Evolutionary conservation across 2,329 filamentous ascomycete genomes (phyloP).

Genomic region (Thielaviopsis musarum): DNA sequence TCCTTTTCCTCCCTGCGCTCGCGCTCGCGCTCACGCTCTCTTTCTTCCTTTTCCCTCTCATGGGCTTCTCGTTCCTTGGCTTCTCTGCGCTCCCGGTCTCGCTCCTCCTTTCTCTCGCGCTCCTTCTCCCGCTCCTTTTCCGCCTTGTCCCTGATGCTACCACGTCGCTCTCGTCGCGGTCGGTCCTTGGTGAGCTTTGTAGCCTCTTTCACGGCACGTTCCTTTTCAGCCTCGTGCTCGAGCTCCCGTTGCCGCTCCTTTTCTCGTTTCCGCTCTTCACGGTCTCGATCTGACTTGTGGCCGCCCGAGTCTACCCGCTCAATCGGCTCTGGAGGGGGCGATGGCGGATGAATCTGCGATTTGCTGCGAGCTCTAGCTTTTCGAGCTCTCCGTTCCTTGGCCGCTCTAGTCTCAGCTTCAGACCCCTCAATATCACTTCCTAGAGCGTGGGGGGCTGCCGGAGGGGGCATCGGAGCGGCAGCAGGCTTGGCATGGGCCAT

Average conservation of each 20-base stretch:
- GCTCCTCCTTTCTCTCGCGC: constrained; percentile 7
- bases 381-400: constrained; percentile 8
- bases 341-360: constrained; percentile 8
- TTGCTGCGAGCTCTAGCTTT: constrained; percentile 8
- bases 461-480: constrained; percentile 1
- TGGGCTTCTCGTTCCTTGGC: constrained; percentile 1
- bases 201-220: background rate
- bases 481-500: background rate
- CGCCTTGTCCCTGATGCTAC: constrained; percentile 9
- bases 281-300: constrained; percentile 9
- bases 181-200: constrained; percentile 2
- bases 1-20: no score
- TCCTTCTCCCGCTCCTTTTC: constrained; percentile 12
- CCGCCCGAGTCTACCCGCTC: constrained; percentile 1
- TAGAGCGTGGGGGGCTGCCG: background rate
- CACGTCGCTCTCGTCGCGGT: constrained; percentile 10
- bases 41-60: constrained; percentile 1
- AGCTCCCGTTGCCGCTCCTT: constrained; percentile 5
- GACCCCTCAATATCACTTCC: constrained; percentile 2
- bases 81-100: constrained; percentile 1
- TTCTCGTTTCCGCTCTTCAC: constrained; percentile 13
- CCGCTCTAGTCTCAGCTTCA: constrained; percentile 8
- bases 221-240: constrained; percentile 14
- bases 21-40: background rate
- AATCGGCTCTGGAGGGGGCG: constrained; percentile 7